Conservation (phyloP, 2,329 filamentous ascomycete species). For the Pseudocercospora macadamiae region DNA sequence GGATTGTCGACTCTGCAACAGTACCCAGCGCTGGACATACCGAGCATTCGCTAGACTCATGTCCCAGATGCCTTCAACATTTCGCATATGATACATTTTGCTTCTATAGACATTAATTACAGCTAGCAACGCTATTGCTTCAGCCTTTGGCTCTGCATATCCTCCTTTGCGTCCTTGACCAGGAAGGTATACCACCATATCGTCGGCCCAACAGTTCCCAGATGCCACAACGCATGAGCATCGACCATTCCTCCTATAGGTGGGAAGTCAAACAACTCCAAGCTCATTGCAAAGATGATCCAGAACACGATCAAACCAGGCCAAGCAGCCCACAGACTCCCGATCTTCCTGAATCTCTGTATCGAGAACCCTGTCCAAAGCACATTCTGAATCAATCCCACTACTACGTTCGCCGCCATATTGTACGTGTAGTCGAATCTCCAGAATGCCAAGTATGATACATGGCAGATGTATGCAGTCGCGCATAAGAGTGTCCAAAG, state of each 20-base stretch:
- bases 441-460: constrained; percentile 82
- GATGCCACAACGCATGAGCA: constrained; percentile 94
- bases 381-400: constrained; percentile 77
- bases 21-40: no score
- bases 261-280: constrained; percentile 93
- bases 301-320: constrained; percentile 89
- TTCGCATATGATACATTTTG: background rate
- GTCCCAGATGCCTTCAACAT: no score
- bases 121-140: constrained; percentile 59
- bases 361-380: constrained; percentile 88
- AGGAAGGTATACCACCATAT: constrained; percentile 95
- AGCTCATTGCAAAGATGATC: constrained; percentile 90
- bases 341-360: constrained; percentile 69
- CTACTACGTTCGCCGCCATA: constrained; percentile 89
- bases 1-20: no score
- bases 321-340: constrained; percentile 80
- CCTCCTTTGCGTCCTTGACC: constrained; percentile 80
- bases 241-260: constrained; percentile 81
- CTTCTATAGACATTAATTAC: background rate
- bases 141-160: constrained; percentile 71
- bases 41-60: no score
- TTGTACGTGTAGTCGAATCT: constrained; percentile 97
- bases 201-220: constrained; percentile 86
- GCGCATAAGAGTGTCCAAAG: constrained; percentile 77
- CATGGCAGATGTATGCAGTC: constrained; percentile 72